phyloP scores from a whole-genome alignment of 2,329 filamentous ascomycete genomes.

The Allantophomopsis lycopodina region DNA sequence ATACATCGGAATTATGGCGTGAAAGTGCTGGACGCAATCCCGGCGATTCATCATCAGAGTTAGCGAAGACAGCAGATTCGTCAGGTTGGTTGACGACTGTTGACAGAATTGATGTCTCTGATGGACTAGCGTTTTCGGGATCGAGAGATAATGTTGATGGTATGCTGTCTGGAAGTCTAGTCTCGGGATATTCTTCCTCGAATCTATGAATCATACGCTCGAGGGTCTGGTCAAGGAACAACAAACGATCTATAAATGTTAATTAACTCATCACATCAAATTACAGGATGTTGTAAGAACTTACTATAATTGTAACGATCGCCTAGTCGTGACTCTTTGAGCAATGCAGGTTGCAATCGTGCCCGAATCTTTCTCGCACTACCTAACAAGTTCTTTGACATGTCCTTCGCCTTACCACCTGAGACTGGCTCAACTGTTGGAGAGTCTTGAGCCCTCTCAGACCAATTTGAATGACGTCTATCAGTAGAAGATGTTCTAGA shows the following conservation, averaged over 20 bases:
- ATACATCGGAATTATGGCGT: conserved; percentile 52
- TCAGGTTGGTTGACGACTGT: conserved; percentile 6
- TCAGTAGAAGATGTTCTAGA: conserved; percentile 27
- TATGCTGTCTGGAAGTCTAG: conserved; percentile 28
- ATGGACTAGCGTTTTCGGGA: conserved; percentile 7
- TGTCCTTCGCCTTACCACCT: conserved; percentile 66
- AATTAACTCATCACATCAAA: conserved; percentile 6
- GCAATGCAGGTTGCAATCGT: conserved; percentile 70
- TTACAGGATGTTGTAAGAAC: conserved; percentile 17
- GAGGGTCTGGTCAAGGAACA: conserved; percentile 80
- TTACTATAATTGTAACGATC: conserved; percentile 70
- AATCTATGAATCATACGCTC: conserved; percentile 89
- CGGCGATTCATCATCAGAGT: conserved; percentile 25
- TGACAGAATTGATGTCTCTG: conserved; percentile 19
- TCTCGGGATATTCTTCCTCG: conserved; percentile 92
- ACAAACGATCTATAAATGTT: conserved; percentile 46
- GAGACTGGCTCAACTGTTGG: conserved; percentile 23
- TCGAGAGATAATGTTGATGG: conserved; percentile 8
- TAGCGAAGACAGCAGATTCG: conserved; percentile 9
- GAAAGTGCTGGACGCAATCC: conserved; percentile 29
- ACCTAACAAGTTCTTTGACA: conserved; percentile 79
- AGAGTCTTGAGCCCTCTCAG: conserved; percentile 29
- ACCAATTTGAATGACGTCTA: conserved; percentile 9
- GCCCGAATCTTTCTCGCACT: conserved; percentile 81
- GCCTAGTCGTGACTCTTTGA: conserved; percentile 54